Base-by-base conservation (phyloP, 768 basidiomycete species). In the Podaxis sp. region DNA sequence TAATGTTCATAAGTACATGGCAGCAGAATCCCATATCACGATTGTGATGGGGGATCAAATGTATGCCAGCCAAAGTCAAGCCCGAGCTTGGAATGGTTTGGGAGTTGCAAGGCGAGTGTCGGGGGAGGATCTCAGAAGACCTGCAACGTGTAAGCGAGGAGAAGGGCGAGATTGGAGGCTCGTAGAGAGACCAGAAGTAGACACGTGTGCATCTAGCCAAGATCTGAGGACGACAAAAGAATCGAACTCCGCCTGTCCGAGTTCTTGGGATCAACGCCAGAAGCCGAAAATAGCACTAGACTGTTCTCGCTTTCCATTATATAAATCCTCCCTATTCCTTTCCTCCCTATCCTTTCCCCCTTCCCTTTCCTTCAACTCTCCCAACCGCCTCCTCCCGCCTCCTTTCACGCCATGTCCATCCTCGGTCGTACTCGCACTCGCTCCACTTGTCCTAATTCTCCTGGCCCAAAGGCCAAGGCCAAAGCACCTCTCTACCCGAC, bases 211-310 rank as follows among this genome's bases (percentile, higher is more conserved):
- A 49, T 49, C 52, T 40, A 5, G 33, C n/a, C 19, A 39, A 53
- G 51, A 52, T 42, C 48, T 30, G 42, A 17, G 17, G 17, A 38
- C 52, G 13, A 53, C 44, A 46, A 46, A 46, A 46, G 44, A 46
- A 46, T 54, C 52, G 13, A 54, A 54, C 52, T 54, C 52, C 33
- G 52, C 52, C 33, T 5, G 13, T 24, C 24, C 24, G 38, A 24
- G 39, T 56, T 56, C 39, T 56, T 42, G 54, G 24, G 26, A 54
- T 55, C 61, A 55, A 36, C 59, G 39, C 39, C 42, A 61, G 52
- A 54, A 54, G 59, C 40, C 49, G 53, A 61, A 61, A 61, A 54
- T 61, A 55, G 60, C 28, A 55, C 53, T 53, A 54, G 54, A 61
- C 39, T 7, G 15, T 30, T 61, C 17, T 15, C 26, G 30, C 61